Conservation (phyloP, 345 rosid species). For the Lumnitzera racemosa region DNA sequence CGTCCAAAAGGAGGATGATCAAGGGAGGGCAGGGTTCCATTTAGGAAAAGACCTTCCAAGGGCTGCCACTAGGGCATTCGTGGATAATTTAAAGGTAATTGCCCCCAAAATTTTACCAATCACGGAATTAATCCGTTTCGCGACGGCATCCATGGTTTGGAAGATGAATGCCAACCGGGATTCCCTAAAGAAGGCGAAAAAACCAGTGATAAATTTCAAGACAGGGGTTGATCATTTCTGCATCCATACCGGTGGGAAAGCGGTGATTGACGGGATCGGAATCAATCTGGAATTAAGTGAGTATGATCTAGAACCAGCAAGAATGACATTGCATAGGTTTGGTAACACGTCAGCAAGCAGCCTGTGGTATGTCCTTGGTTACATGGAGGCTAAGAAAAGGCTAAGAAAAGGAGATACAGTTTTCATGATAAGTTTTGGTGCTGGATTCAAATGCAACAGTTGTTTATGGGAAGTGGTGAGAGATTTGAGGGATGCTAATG, state of each 20-base stretch:
- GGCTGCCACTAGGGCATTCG: slow-evolving; percentile 64
- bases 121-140: slow-evolving; percentile 55
- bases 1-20: slow-evolving; percentile 59
- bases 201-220: slow-evolving; percentile 45
- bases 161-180: slow-evolving; percentile 17
- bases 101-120: slow-evolving; percentile 75
- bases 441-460: slow-evolving; percentile 82
- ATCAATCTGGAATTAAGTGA: slow-evolving; percentile 52
- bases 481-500: slow-evolving; percentile 41
- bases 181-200: slow-evolving; percentile 9
- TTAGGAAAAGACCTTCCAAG: slow-evolving; percentile 66
- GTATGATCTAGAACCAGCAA: slow-evolving; percentile 78
- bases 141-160: slow-evolving; percentile 17
- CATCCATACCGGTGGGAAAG: slow-evolving; percentile 87
- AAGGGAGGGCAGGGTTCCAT: slow-evolving; percentile 58
- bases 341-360: slow-evolving; percentile 96
- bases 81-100: slow-evolving; percentile 64
- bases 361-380: slow-evolving; percentile 85
- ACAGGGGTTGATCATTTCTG: slow-evolving; percentile 88
- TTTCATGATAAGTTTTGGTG: slow-evolving; percentile 70
- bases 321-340: slow-evolving; percentile 89
- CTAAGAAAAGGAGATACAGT: slow-evolving; percentile 68
- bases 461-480: slow-evolving; percentile 68
- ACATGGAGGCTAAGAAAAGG: slow-evolving; percentile 88
- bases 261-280: slow-evolving; percentile 84